Percentiles rank a stretch among this genome's conserved stretches.
Conservation (phyloP, 108 stramenopile species). For the Chaetoceros tenuissimus region DNA sequence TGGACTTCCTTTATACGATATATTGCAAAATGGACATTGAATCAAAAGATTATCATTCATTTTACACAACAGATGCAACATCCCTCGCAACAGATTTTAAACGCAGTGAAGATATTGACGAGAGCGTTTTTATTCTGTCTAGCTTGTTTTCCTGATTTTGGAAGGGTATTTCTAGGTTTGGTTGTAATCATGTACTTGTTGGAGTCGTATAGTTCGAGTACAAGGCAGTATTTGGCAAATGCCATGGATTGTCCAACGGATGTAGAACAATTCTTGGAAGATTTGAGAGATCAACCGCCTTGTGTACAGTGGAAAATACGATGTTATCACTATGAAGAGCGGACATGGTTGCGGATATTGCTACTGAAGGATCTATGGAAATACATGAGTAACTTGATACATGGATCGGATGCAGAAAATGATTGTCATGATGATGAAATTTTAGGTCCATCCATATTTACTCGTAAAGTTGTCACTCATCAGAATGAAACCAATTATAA, state of each 20-base stretch:
- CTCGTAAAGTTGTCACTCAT: slow-evolving; percentile 66
- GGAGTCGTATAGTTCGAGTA: slow-evolving; percentile 69
- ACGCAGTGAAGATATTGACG: neutral
- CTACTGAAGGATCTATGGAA: slow-evolving; percentile 5
- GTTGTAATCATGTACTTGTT: slow-evolving; percentile 49
- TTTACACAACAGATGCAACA: neutral
- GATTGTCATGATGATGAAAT: slow-evolving; percentile 1
- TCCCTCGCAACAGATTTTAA: slow-evolving; percentile 1
- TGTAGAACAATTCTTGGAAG: slow-evolving; percentile 54
- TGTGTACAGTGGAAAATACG: slow-evolving; percentile 70
- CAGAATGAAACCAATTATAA: slow-evolving; percentile 45
- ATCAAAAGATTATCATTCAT: neutral
- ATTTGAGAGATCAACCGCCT: slow-evolving; percentile 35
- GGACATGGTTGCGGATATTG: slow-evolving; percentile 25
- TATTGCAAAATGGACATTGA: slow-evolving; percentile 12
- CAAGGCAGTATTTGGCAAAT: slow-evolving; percentile 58
- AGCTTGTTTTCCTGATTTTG: slow-evolving; percentile 11
- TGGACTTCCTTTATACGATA: neutral
- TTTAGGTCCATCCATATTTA: slow-evolving; percentile 23
- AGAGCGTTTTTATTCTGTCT: neutral
- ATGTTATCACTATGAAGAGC: slow-evolving; percentile 72
- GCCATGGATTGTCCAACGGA: slow-evolving; percentile 49
- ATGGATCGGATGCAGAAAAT: neutral
- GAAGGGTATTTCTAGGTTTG: slow-evolving; percentile 14
- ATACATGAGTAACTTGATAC: neutral